These are phyloP conservation scores for Alternaria ventricosa DNA, from an alignment of 2,329 filamentous ascomycete genomes.

Conservation along the genomic window DNA sequence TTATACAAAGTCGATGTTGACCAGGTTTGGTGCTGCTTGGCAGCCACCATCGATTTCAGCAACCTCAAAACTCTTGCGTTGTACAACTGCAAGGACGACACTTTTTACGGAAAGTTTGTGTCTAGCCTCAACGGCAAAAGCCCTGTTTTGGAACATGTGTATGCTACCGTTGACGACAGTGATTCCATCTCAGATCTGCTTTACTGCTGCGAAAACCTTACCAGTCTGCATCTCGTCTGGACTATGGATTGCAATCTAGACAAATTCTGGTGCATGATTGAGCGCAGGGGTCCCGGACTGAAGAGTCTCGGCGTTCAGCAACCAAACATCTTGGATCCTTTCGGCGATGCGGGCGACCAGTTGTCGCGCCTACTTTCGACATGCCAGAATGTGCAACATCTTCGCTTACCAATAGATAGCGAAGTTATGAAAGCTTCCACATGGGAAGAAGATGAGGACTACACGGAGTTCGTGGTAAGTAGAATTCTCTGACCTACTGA, in stretches of 20 bases:
- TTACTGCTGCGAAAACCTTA: not conserved
- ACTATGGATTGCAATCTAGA: too few relatives aligned
- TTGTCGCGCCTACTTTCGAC: not conserved
- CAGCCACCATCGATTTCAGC: not conserved
- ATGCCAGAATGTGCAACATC: not conserved
- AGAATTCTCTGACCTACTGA: not conserved
- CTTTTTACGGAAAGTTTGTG: not conserved
- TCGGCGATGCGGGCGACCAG: not conserved
- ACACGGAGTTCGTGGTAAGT: not conserved
- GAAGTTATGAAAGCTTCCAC: not conserved
- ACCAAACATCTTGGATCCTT: not conserved
- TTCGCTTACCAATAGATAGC: not conserved
- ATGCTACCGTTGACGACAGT: not conserved
- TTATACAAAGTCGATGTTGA: not conserved
- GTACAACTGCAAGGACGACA: not conserved
- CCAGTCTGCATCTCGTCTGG: not conserved
- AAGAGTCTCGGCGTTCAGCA: not conserved
- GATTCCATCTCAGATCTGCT: not conserved
- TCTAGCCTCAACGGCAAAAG: not conserved
- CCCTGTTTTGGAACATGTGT: not conserved
- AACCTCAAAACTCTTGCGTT: not conserved
- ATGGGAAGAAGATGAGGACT: not conserved
- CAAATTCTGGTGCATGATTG: not conserved
- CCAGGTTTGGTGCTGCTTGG: not conserved
- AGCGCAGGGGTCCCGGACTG: not conserved